Conservation (phyloP, 176 grass and related monocot species). For the Oryza rufipogon region DNA sequence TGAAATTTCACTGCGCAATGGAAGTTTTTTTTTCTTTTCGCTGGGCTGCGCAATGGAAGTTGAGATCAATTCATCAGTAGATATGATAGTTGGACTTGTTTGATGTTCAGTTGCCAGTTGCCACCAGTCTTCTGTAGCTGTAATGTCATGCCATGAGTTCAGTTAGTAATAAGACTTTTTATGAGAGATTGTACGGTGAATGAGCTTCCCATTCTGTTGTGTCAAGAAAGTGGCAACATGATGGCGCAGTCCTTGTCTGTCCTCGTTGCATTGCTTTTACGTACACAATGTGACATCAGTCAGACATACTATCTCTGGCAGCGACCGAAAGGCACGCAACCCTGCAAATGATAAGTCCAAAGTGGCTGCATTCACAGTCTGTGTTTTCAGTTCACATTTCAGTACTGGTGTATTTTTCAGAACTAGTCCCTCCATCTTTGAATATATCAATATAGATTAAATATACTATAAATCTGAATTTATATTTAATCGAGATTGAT, state of each 20-base stretch:
- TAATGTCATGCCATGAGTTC: neutral
- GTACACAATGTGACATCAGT: neutral
- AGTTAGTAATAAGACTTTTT: no score
- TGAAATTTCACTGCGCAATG: neutral
- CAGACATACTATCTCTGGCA: neutral
- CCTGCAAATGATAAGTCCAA: neutral
- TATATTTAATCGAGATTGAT: no score
- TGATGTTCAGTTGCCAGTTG: neutral
- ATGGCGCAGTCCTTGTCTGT: neutral
- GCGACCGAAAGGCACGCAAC: neutral
- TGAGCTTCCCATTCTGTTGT: neutral
- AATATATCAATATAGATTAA: no score
- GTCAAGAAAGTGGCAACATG: neutral
- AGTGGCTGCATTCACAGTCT: neutral
- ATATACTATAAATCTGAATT: no score
- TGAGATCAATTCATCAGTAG: neutral
- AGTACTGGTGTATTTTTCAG: neutral
- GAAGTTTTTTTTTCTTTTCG: no score
- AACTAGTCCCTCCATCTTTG: no score
- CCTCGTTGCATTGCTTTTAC: neutral
- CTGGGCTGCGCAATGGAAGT: neutral
- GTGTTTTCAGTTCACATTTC: neutral
- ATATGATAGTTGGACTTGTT: neutral
- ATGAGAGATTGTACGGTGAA: neutral
- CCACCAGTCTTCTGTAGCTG: neutral